phyloP scores from a whole-genome alignment of 2,329 filamentous ascomycete species.

The Pseudogymnoascus sp. region DNA sequence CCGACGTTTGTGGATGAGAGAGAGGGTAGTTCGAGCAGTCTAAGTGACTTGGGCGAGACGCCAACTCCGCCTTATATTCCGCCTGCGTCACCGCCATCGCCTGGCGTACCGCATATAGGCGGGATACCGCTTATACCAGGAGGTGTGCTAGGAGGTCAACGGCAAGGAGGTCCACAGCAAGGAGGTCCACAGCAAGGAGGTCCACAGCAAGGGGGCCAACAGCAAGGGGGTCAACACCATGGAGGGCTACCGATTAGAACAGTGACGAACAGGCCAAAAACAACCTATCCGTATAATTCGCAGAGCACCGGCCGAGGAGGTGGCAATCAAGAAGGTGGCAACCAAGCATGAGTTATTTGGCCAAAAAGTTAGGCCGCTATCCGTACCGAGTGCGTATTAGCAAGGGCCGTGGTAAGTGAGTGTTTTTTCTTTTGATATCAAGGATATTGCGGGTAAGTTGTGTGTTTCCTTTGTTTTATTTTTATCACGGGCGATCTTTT shows the following conservation, averaged over 20 bases:
- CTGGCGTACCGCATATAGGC: not conserved
- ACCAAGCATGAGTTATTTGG: not conserved
- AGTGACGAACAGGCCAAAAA: not conserved
- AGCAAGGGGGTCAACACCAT: not conserved
- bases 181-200: not conserved
- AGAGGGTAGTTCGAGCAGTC: not conserved
- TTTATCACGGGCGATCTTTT: not conserved
- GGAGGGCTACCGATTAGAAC: not conserved
- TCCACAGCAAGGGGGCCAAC: no score
- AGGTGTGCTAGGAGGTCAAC: not conserved
- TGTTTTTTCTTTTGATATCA: not conserved
- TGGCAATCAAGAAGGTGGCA: not conserved
- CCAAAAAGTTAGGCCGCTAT: not conserved
- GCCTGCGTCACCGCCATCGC: not conserved
- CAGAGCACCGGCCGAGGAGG: not conserved
- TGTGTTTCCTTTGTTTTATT: not conserved
- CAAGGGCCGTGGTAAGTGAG: not conserved
- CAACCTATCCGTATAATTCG: not conserved
- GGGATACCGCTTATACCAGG: not conserved
- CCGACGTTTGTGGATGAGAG: not conserved
- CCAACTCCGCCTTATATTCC: not conserved
- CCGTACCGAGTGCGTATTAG: no score
- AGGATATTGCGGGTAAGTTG: not conserved
- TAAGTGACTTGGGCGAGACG: not conserved
- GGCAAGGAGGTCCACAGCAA: not conserved